Conservation (phyloP, 78 protist species). For the Polysphondylium violaceum region DNA sequence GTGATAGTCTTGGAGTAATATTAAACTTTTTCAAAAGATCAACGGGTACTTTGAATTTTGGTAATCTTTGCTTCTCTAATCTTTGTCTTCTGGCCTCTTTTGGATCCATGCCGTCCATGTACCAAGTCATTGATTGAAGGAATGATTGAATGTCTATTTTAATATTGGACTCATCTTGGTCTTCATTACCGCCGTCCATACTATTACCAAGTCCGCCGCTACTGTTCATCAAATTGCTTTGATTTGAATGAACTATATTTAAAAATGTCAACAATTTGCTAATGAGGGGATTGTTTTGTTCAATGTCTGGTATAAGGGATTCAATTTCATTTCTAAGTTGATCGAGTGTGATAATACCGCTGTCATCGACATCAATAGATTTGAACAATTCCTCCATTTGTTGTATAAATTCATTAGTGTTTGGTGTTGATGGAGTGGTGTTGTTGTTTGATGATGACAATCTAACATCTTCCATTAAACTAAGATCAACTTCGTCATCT, state of each 20-base stretch:
- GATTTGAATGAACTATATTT: conserved; percentile 38
- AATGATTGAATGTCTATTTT: conserved; percentile 53
- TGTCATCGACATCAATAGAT: conserved; percentile 37
- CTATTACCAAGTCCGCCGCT: not conserved
- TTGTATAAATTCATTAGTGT: conserved; percentile 46
- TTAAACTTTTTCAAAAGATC: conserved; percentile 62
- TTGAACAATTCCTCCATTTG: conserved; percentile 76
- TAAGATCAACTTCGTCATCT: too few species aligned
- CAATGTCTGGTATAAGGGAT: conserved; percentile 25
- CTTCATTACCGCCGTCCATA: not conserved
- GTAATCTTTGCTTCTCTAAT: conserved; percentile 26
- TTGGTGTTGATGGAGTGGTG: not conserved
- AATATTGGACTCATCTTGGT: not conserved
- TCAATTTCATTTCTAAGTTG: conserved; percentile 62
- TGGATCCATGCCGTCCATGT: conserved; percentile 50
- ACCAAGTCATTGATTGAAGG: conserved; percentile 40
- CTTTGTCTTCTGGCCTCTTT: not conserved
- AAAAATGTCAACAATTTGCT: conserved; percentile 28
- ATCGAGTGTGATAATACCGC: conserved; percentile 37
- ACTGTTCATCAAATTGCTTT: too few species aligned
- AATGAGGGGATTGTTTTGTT: conserved; percentile 34
- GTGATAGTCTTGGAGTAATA: conserved; percentile 59
- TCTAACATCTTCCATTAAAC: conserved; percentile 30
- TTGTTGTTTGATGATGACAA: not conserved
- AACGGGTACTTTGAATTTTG: conserved; percentile 55